Evolutionary conservation across 495 filamentous ascomycete genomes (phyloP), one percentile per base, ranked within the genome.

Genomic region (Bryoglossum gracile): DNA sequence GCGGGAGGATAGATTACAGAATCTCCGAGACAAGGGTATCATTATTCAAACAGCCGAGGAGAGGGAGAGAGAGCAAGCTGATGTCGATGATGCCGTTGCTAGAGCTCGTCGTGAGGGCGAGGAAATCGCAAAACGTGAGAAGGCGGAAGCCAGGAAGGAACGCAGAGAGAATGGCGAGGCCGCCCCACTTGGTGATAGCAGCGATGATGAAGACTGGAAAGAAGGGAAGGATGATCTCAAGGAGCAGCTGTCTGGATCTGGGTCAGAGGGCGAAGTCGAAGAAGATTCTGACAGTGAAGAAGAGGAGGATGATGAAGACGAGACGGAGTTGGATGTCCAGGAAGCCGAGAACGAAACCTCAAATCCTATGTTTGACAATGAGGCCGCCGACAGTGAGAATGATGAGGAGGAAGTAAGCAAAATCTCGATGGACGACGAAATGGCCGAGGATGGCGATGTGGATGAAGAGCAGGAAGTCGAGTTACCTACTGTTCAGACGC

Each of bases 21-120:
- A 84, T 50, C 71, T 97, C 19, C 74, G 76, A 46, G 80, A 82
- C 16, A 86, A 83, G 61, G 92, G 92, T 24, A 72, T 97, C 13
- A 68, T 84, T 34, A 70, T 96, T n/a, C 83, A 86, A 55, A 95
- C 87, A 1, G 77, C 81, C 3, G 92, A 95, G 63, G 89, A 99
- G 55, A 74, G 86, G 48, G 82, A 85, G 53, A 79, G 80, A 10
- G 83, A 91, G 56, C 78, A 83, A 60, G 80, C 83, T 21, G 79
- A 89, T 49, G 77, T 95, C 17, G 94, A 97, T 52, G 81, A 95
- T 54, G 72, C 96, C 30, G 72, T 98, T 25, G 84, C 90, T 22
- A 87, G 82, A 54, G 92, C 90, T 17, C 74, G 90, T 33, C 71
- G 77, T 52, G 87, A 96, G 60, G 89, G 80, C 11, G 77, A 87